Evolutionary conservation across 2,329 filamentous ascomycete species (phyloP).

Genomic region (Pyrenophora seminiperda): DNA sequence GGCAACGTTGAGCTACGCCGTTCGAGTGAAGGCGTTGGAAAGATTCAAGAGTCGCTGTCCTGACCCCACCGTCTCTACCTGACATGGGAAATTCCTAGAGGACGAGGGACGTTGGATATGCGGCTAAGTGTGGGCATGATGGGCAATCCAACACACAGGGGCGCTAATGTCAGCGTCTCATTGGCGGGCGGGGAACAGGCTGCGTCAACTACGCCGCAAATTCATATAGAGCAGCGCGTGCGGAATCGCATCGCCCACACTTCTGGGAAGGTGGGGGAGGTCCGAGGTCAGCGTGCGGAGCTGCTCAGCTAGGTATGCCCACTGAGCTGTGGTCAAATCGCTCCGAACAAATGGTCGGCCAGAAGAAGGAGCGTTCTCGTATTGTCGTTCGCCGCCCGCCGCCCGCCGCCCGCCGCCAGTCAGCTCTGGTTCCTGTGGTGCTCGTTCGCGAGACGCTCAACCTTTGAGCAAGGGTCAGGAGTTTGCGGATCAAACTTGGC

Average conservation of each 20-base stretch:
- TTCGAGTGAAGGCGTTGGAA: conserved; percentile 25
- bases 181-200: conserved; percentile 17
- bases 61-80: conserved; percentile 23
- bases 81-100: conserved; percentile 20
- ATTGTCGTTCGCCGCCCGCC: conserved; percentile 6
- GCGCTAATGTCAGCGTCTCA: conserved; percentile 21
- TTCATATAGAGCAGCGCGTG: conserved; percentile 25
- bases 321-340: conserved; percentile 1
- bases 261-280: conserved; percentile 9
- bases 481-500: conserved; percentile 16
- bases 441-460: conserved; percentile 12
- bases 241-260: conserved; percentile 14
- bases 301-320: conserved; percentile 10
- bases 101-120: conserved; percentile 15
- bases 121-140: conserved; percentile 14
- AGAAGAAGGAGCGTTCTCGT: conserved; percentile 12
- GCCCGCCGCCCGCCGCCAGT: conserved; percentile 6
- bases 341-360: conserved; percentile 2
- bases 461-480: conserved; percentile 21
- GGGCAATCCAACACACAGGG: conserved; percentile 14
- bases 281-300: conserved; percentile 7
- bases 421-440: conserved; percentile 7
- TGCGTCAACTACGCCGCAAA: conserved; percentile 23
- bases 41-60: conserved; percentile 20
- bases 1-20: conserved; percentile 24